Evolutionary conservation across 768 basidiomycete species (phyloP).

Genomic region (Mycena rebaudengoi): DNA sequence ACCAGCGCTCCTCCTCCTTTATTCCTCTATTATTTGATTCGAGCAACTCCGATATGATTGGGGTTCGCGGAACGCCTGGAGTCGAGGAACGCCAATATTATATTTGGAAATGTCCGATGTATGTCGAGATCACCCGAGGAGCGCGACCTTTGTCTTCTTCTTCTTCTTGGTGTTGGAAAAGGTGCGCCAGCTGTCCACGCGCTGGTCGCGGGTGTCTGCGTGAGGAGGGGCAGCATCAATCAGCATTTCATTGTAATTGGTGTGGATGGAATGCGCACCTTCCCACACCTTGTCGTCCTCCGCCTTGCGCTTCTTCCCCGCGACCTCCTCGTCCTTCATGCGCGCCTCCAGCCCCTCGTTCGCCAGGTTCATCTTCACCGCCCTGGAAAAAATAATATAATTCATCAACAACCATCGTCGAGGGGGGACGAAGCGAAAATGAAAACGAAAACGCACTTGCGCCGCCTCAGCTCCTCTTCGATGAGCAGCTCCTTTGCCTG

Average conservation of each 20-base stretch:
- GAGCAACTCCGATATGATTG: no score
- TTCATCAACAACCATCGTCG: neutral
- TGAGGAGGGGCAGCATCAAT: no score
- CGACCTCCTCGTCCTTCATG: conserved; percentile 89
- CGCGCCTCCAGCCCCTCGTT: conserved; percentile 94
- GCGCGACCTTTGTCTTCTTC: conserved; percentile 74
- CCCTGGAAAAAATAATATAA: no score
- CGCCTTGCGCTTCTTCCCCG: conserved; percentile 81
- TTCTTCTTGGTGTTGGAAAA: conserved; percentile 77
- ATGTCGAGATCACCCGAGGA: conserved; percentile 64
- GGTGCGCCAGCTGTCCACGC: conserved; percentile 85
- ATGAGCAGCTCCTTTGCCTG: conserved; percentile 88
- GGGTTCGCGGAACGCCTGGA: no score
- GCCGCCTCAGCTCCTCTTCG: conserved; percentile 86
- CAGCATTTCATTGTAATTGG: no score
- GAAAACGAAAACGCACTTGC: conserved; percentile 65
- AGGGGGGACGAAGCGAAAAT: conserved; percentile 14
- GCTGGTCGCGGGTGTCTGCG: conserved; percentile 76
- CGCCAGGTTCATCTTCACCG: conserved; percentile 89
- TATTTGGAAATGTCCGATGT: neutral
- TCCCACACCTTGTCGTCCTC: conserved; percentile 93
- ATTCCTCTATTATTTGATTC: no score
- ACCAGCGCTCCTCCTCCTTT: no score
- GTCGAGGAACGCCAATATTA: no score
- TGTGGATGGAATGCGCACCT: conserved; percentile 57